Evolutionary conservation across 306 rosid species (phyloP), one percentile per base, ranked within the genome.

Genomic region (Trifolium subterraneum): DNA sequence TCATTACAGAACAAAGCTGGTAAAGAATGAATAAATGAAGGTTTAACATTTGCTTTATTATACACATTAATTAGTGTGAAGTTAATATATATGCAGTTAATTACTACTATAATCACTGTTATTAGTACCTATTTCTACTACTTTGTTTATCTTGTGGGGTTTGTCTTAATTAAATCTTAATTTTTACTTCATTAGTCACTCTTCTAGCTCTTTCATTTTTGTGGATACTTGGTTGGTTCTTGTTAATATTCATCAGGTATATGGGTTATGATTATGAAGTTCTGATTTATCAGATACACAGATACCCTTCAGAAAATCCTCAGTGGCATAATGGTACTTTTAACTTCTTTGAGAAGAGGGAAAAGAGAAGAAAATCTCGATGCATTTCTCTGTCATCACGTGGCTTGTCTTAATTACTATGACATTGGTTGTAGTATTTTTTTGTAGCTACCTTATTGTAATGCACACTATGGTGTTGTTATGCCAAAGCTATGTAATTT

Each of bases 381-480:
- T 31, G 52, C 50, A 54, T 36, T 69, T 73, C 73, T 71, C 71
- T 68, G 77, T 72, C 77, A 72, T 80, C 76, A 68, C 64, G 79
- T 84, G 77, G 74, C 36, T 71, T 59, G 72, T 64, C 56, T 64
- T 22, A 68, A 22, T 18, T 36, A 56, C 63, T 56, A 15, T 55
- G 75, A 73, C 78, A 45, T 41, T 38, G 62, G 48, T 29, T 74
- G 62, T 78, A 45, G 38, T 61, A 61, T 19, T 71, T 12, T 74
- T 56, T 48, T 71, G 60, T 20, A 52, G 45, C 25, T 61, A 65
- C 52, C 63, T 47, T 11, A 15, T 36, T 63, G 78, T 68, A 45
- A 20, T 63, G 70, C 65, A 66, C 50, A 27, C 56, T 66, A 2
- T 25, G 41, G 6, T 73, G 77, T 58, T 66, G 77, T 75, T 65